These are phyloP conservation scores for Favolaschia claudopus DNA, from an alignment of 768 basidiomycete genomes.

Conservation along the genomic window DNA sequence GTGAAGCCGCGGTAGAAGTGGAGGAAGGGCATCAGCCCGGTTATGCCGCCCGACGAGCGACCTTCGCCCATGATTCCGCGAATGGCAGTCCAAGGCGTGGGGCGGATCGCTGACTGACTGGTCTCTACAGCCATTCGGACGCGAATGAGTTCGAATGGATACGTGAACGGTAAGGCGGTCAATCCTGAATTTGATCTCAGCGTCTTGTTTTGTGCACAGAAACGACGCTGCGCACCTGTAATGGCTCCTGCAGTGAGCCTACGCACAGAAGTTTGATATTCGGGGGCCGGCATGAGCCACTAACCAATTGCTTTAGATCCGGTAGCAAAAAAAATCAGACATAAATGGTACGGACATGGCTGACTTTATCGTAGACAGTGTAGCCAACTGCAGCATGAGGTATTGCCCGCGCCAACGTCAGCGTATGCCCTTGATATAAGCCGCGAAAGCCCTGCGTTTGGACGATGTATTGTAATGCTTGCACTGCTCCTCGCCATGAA, in stretches of 20 bases:
- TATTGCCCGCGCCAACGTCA: conserved; percentile 92
- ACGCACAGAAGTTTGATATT: conserved; percentile 77
- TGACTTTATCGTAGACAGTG: conserved; percentile 92
- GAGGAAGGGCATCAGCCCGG: conserved; percentile 67
- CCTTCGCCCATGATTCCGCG: conserved; percentile 27
- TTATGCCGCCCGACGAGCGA: conserved; percentile 23
- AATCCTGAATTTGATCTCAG: conserved; percentile 61
- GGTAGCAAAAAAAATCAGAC: background rate
- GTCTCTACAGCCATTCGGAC: conserved; percentile 95
- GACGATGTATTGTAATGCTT: conserved; percentile 80
- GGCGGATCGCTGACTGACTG: conserved; percentile 30
- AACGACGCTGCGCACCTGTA: conserved; percentile 64
- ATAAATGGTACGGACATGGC: conserved; percentile 59
- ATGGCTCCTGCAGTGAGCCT: conserved; percentile 89
- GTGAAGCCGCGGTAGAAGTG: conserved; percentile 99
- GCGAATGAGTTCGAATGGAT: conserved; percentile 94
- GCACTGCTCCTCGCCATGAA: conserved; percentile 84
- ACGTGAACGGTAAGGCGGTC: conserved; percentile 89
- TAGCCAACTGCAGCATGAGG: conserved; percentile 98
- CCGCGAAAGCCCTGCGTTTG: conserved; percentile 73
- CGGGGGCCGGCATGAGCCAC: conserved; percentile 86
- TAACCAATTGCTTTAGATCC: conserved; percentile 7
- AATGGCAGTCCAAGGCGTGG: conserved; percentile 39
- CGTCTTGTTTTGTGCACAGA: background rate
- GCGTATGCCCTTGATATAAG: conserved; percentile 94